Evolutionary conservation across 345 rosid species (phyloP).

Genomic region (Punica granatum): DNA sequence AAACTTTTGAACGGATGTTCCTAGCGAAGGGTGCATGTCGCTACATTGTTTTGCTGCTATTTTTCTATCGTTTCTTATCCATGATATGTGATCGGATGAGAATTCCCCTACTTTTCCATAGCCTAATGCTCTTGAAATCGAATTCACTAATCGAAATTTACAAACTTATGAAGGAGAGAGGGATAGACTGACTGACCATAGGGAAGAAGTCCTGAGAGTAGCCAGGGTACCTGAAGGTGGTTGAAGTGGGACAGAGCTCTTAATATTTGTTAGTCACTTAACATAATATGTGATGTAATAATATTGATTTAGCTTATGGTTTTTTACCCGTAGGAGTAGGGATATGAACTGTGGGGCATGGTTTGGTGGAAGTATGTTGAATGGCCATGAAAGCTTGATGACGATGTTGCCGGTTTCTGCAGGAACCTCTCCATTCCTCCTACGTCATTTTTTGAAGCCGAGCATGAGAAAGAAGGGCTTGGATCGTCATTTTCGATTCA

Average conservation of each 20-base stretch:
- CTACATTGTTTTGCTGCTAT: neutral
- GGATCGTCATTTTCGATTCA: neutral
- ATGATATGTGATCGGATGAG: neutral
- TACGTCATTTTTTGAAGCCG: neutral
- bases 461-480: neutral
- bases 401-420: slow-evolving; percentile 11
- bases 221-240: slow-evolving; percentile 28
- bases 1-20: neutral
- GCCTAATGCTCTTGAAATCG: neutral
- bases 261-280: neutral
- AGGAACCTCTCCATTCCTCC: slow-evolving; percentile 15
- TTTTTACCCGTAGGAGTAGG: slow-evolving; percentile 29
- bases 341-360: slow-evolving; percentile 13
- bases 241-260: neutral
- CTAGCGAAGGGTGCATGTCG: too few species aligned
- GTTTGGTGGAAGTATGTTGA: slow-evolving; percentile 17
- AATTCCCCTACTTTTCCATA: neutral
- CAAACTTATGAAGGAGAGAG: neutral
- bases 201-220: slow-evolving; percentile 20
- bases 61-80: neutral
- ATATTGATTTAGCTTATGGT: neutral
- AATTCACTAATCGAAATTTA: neutral
- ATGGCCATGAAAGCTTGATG: slow-evolving; percentile 9
- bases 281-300: neutral
- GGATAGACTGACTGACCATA: slow-evolving; percentile 15